These are phyloP conservation scores for Ophidiomyces ophidiicola DNA, from an alignment of 2,329 filamentous ascomycete genomes.

Conservation along the genomic window DNA sequence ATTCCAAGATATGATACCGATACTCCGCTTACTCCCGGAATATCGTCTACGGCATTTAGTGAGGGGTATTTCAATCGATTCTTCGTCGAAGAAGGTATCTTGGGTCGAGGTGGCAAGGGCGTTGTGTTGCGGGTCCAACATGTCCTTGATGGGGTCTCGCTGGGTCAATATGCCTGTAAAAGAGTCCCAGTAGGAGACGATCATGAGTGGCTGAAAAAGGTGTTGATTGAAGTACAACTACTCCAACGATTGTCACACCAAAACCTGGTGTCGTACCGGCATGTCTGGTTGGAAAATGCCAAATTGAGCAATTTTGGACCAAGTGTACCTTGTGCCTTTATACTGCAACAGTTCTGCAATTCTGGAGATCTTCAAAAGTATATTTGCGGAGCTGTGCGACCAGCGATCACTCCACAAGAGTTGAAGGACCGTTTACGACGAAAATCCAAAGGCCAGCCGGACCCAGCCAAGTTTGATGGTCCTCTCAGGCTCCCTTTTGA, in stretches of 20 bases:
- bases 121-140: constrained; percentile 91
- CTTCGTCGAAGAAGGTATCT: constrained; percentile 75
- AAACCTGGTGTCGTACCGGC: constrained; percentile 90
- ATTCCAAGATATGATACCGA: constrained; percentile 4
- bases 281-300: constrained; percentile 91
- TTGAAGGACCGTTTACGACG: constrained; percentile 79
- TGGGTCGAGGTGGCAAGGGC: constrained; percentile 85
- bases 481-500: constrained; percentile 59
- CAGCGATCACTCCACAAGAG: constrained; percentile 59
- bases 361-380: constrained; percentile 80
- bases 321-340: constrained; percentile 87
- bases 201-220: constrained; percentile 88
- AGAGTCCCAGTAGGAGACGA: constrained; percentile 91
- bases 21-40: constrained; percentile 42
- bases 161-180: constrained; percentile 93
- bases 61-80: constrained; percentile 87
- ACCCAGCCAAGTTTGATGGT: constrained; percentile 44
- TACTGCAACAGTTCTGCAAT: constrained; percentile 96
- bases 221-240: constrained; percentile 83
- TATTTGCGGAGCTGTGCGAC: constrained; percentile 57
- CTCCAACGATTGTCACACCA: constrained; percentile 85
- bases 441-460: constrained; percentile 63
- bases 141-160: constrained; percentile 72
- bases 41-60: constrained; percentile 76
- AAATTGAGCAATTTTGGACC: constrained; percentile 77